Evolutionary conservation across 441 rosid genomes (phyloP).

Genomic region (Sinapis alba): DNA sequence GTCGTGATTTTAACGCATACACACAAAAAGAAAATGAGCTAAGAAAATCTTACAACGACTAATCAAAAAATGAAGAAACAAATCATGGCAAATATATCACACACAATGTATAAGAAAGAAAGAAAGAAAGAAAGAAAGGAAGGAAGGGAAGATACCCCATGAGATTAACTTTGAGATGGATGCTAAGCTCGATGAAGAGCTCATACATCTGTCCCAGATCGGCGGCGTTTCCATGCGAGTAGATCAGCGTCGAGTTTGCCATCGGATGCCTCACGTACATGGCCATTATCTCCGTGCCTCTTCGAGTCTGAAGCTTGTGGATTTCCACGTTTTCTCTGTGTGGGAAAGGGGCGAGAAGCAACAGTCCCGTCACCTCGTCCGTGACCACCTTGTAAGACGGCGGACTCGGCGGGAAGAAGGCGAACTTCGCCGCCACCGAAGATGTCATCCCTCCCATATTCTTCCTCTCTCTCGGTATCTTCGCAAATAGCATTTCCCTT

Average conservation of each 20-base stretch:
- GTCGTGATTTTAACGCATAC: too few species aligned
- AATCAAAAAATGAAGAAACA: neutral
- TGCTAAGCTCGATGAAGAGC: conserved; percentile 91
- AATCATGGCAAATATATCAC: too few species aligned
- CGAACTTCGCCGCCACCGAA: conserved; percentile 95
- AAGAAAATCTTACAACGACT: too few species aligned
- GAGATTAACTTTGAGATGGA: conserved; percentile 86
- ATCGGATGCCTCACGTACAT: conserved; percentile 79
- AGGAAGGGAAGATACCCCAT: conserved; percentile 48
- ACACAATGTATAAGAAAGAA: too few species aligned
- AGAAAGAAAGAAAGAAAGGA: neutral
- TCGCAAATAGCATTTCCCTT: conserved; percentile 14
- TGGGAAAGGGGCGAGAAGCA: conserved; percentile 71
- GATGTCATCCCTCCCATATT: conserved; percentile 88
- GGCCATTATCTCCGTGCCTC: conserved; percentile 80
- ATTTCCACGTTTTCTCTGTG: conserved; percentile 91
- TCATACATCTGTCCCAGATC: conserved; percentile 99
- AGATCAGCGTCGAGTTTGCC: conserved; percentile 85
- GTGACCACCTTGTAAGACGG: conserved; percentile 75
- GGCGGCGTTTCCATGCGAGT: conserved; percentile 95
- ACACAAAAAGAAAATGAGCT: too few species aligned
- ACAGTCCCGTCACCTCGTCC: conserved; percentile 67
- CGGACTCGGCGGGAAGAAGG: conserved; percentile 92
- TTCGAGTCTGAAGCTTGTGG: conserved; percentile 67
- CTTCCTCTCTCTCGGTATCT: neutral